These are phyloP conservation scores for Phytopythium litorale DNA, from an alignment of 352 stramenopile species.

Conservation along the genomic window DNA sequence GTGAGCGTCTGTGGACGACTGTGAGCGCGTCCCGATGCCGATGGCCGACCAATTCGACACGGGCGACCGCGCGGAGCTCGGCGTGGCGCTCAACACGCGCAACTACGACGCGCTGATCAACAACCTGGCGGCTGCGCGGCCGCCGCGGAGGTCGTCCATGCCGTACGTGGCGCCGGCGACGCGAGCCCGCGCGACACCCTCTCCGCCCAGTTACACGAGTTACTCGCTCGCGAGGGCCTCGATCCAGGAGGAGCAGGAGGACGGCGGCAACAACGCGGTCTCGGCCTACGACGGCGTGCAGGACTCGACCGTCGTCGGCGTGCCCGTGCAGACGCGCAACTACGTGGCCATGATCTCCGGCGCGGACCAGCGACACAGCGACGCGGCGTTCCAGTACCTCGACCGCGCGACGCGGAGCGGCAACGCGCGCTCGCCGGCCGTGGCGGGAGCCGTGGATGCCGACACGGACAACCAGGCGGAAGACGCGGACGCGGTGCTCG, in stretches of 20 bases:
- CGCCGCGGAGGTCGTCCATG: constrained; percentile 3
- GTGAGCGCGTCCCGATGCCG: no score
- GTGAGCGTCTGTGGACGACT: no score
- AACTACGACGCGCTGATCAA: constrained; percentile 59
- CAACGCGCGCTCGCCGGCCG: background rate
- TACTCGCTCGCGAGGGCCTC: constrained; percentile 5
- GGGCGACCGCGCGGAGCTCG: constrained; percentile 28
- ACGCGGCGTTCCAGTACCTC: constrained; percentile 7
- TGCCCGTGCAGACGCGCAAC: constrained; percentile 46
- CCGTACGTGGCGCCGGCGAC: background rate
- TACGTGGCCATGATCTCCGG: constrained; percentile 41
- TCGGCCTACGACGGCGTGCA: constrained; percentile 14
- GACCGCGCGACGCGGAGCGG: constrained; percentile 3
- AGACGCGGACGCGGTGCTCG: constrained; percentile 44
- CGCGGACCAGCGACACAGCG: constrained; percentile 16
- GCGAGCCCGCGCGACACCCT: background rate
- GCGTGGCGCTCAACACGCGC: constrained; percentile 53
- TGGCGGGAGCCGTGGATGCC: constrained; percentile 6
- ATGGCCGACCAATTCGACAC: constrained; percentile 1
- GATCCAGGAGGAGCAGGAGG: constrained; percentile 2
- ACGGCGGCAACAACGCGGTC: background rate
- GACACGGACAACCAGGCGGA: constrained; percentile 11
- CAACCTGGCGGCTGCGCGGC: constrained; percentile 17
- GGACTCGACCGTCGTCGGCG: constrained; percentile 35
- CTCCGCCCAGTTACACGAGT: background rate